A percentile compares a stretch with the other conserved stretches of the same genome.
Evolutionary conservation across 164 flowering plant genomes (phyloP).

Genomic region (Magnolia sinica): DNA sequence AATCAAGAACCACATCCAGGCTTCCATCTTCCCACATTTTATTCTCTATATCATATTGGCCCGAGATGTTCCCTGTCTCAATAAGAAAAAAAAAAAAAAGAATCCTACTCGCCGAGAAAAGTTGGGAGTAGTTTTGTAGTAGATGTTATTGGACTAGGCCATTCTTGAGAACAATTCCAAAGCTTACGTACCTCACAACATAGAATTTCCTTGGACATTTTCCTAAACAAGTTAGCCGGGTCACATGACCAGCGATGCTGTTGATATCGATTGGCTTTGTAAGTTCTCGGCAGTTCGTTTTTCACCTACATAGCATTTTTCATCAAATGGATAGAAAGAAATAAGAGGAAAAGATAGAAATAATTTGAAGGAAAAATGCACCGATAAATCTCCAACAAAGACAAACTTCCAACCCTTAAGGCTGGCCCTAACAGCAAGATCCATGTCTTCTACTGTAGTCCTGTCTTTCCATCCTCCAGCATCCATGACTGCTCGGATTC

Average conservation of each 20-base stretch:
- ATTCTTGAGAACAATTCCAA: not conserved
- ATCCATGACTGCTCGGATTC: constrained; percentile 52
- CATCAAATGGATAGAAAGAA: not conserved
- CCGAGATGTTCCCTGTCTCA: too few relatives aligned
- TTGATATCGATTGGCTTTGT: constrained; percentile 66
- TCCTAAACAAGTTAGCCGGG: constrained; percentile 72
- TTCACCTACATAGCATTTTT: constrained; percentile 39
- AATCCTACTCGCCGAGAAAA: too few relatives aligned
- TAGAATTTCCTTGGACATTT: constrained; percentile 61
- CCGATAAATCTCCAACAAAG: constrained; percentile 47
- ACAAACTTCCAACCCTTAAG: constrained; percentile 76
- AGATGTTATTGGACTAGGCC: too few relatives aligned
- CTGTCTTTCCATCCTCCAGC: constrained; percentile 86
- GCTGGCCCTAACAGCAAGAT: constrained; percentile 71
- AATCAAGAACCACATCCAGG: too few relatives aligned
- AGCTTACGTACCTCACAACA: constrained; percentile 30
- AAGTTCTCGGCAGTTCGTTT: constrained; percentile 77
- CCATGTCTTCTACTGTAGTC: constrained; percentile 82
- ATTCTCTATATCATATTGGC: too few relatives aligned
- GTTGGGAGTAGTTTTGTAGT: too few relatives aligned
- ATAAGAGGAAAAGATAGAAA: not conserved
- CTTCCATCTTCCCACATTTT: too few relatives aligned
- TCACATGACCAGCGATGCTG: constrained; percentile 91
- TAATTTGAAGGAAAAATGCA: constrained; percentile 16
- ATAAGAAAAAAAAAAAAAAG: too few relatives aligned